Evolutionary conservation across 495 filamentous ascomycete genomes (phyloP), one percentile per base, ranked within the genome.

Genomic region (Saxophila tyrrhenica): DNA sequence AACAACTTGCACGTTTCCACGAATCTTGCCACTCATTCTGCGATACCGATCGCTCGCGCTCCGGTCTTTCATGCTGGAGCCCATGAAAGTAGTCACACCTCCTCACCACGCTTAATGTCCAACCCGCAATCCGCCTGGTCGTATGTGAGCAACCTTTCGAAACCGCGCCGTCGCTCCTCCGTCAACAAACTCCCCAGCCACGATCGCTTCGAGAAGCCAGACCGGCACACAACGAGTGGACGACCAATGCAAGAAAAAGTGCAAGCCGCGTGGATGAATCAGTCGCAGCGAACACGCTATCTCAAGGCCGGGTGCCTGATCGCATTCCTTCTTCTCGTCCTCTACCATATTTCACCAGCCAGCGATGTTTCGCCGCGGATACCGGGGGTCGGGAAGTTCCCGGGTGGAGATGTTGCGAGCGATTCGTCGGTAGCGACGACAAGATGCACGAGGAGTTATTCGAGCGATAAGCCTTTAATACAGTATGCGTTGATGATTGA

Each of bases 401-500:
- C 51, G 1, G 57, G 58, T 5, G 67, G 62, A 16, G 60, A 65
- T 55, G 62, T 57, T 10, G 77, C 82, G 2, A 67, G 75, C 20
- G 81, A 86, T 61, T 73, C 77, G 0, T 75, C 80, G 0, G 72
- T 76, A 41, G 76, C 77, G 50, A 85, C 82, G 54, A 70, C 79
- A 35, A 84, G 78, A 71, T 98, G 92, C 76, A 80, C 81, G 46
- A 86, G 81, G 65, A 87, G 91, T 24, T 80, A 75, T 68, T 86
- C 88, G 52, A 78, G 82, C 29, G 81, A 85, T 42, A 98, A 95
- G 72, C 94, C 94, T 23, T 75, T 98, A 59, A 83, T 96, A 56
- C 92, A 98, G 64, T 97, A 96, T 75, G 92, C 88, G 54, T 78
- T 95, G 60, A 97, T 98, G 92, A 88, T 98, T 64, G 92, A 98